A percentile compares a stretch with the other conserved stretches of the same genome.
These are phyloP conservation scores for Ocimum tenuiflorum DNA, from an alignment of 257 asterid genomes.

Conservation along the genomic window DNA sequence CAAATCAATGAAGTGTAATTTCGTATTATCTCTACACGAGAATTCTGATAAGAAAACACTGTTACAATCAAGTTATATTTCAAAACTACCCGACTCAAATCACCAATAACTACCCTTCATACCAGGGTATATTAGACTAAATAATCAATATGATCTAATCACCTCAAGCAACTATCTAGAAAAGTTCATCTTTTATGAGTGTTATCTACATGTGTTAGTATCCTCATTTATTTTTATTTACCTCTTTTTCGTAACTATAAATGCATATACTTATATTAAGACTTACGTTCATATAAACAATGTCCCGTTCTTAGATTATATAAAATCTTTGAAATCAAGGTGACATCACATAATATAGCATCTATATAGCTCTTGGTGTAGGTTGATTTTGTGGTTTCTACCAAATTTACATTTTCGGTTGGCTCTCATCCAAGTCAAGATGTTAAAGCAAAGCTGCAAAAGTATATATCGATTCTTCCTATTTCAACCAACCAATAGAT, in stretches of 20 bases:
- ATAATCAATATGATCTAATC: not conserved
- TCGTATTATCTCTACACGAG: not conserved
- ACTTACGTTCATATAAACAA: not conserved
- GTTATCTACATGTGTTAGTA: not conserved
- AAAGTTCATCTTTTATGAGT: not conserved
- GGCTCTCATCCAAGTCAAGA: not conserved
- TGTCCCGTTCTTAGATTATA: not conserved
- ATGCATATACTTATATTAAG: not conserved
- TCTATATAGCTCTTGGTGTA: not conserved
- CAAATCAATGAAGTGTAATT: not conserved
- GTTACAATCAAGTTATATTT: not conserved
- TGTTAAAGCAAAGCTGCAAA: not conserved
- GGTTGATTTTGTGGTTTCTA: not conserved
- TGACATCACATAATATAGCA: not conserved
- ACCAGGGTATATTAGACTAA: constrained; percentile 2
- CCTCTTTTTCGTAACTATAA: not conserved
- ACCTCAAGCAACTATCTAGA: not conserved
- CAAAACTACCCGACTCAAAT: not conserved
- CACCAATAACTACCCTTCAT: not conserved
- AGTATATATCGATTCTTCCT: constrained; percentile 4
- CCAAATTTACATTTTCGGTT: not conserved
- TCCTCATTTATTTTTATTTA: not conserved
- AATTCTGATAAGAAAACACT: not conserved
- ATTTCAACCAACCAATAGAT: not conserved
- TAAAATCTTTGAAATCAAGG: not conserved